These are phyloP conservation scores for Colletotrichum spaethianum DNA, from an alignment of 2,329 filamentous ascomycete genomes.

Conservation along the genomic window DNA sequence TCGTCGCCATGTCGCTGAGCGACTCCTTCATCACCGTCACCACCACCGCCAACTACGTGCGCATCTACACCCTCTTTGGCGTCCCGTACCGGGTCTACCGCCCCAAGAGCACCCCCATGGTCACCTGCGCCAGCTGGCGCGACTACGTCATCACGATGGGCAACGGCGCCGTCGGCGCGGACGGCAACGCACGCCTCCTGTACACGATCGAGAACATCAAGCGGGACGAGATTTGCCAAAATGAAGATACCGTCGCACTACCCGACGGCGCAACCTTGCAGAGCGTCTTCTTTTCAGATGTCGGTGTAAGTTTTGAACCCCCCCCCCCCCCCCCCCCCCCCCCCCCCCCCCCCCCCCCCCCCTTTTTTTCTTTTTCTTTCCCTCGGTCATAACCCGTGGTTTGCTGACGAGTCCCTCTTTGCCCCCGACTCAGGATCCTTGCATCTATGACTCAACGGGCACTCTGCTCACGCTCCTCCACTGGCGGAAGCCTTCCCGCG, in stretches of 20 bases:
- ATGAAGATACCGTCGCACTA: conserved; percentile 90
- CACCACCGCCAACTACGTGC: conserved; percentile 89
- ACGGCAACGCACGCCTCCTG: conserved; percentile 82
- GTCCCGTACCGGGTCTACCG: conserved; percentile 91
- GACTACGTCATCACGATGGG: conserved; percentile 98
- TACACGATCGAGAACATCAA: conserved; percentile 98
- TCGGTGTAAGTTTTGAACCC: conserved; percentile 73
- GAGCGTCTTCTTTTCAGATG: conserved; percentile 92
- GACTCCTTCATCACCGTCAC: conserved; percentile 92
- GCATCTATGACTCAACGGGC: conserved; percentile 94
- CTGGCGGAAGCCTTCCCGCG: conserved; percentile 89
- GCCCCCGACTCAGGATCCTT: conserved; percentile 77
- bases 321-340: too few relatives aligned
- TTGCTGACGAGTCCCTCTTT: conserved; percentile 26
- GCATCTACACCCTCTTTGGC: conserved; percentile 93
- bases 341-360: background rate
- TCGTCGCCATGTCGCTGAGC: conserved; percentile 90
- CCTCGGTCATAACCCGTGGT: background rate
- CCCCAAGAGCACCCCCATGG: conserved; percentile 90
- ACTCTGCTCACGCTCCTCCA: conserved; percentile 90
- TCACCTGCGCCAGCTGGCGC: conserved; percentile 93
- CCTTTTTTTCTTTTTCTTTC: background rate
- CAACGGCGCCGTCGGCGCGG: conserved; percentile 86
- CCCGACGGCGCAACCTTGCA: conserved; percentile 80
- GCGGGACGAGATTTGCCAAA: conserved; percentile 93